Percentiles rank a stretch among this genome's conserved stretches.
Evolutionary conservation across 2,329 filamentous ascomycete species (phyloP).

Genomic region (Rutstroemia sp.): DNA sequence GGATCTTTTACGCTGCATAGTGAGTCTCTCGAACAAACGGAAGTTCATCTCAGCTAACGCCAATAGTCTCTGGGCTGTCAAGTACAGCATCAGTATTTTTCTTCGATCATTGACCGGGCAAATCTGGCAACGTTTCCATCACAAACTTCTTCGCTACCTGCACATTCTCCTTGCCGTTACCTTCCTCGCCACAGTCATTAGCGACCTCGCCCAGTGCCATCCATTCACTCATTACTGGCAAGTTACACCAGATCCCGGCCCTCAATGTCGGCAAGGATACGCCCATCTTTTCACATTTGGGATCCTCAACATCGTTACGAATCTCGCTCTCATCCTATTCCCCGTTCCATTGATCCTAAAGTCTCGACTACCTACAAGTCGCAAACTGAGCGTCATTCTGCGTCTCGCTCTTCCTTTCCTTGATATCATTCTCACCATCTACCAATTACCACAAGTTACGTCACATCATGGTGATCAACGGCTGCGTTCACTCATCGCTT

Average conservation of each 20-base stretch:
- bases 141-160: conserved; percentile 61
- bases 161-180: conserved; percentile 68
- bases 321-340: conserved; percentile 76
- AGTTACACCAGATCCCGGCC: conserved; percentile 74
- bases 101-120: conserved; percentile 74
- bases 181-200: conserved; percentile 70
- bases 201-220: conserved; percentile 73
- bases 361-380: conserved; percentile 56
- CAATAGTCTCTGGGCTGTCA: conserved; percentile 78
- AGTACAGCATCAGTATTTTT: conserved; percentile 83
- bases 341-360: conserved; percentile 80
- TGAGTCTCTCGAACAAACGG: conserved; percentile 40
- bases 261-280: conserved; percentile 76
- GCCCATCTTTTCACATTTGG: conserved; percentile 83
- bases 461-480: conserved; percentile 64
- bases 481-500: conserved; percentile 79
- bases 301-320: conserved; percentile 76
- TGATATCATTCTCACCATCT: conserved; percentile 69
- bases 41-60: conserved; percentile 5
- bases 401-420: conserved; percentile 47
- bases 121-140: conserved; percentile 72
- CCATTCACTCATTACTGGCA: conserved; percentile 72
- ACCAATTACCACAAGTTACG: conserved; percentile 70
- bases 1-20: conserved; percentile 84
- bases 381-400: conserved; percentile 1